Base-by-base conservation (phyloP, 495 filamentous ascomycete species). In the Xylaria longipes region DNA sequence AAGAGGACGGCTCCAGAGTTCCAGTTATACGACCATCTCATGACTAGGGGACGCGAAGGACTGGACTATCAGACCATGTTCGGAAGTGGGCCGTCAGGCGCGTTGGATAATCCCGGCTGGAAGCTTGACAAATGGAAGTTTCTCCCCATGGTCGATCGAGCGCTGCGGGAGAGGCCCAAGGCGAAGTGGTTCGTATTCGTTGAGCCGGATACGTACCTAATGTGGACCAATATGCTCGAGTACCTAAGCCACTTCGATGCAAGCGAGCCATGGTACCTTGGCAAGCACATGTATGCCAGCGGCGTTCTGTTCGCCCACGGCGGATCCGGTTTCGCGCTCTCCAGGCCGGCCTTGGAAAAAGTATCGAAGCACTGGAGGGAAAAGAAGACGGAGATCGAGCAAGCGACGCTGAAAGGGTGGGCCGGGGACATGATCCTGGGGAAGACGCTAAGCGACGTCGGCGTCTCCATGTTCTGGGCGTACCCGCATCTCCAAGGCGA, bases 401-500 rank as follows among this genome's bases (percentile, higher is more conserved):
- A 80, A 25, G 75, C 76, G 15, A 72, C 46, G 0, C 76, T 74
- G 12, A 74, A 72, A 12, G 84, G 84, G 57, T 86, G 84, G 65
- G 85, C 84, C 62, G 85, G 84, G 4, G 84, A 86, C 65, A 83
- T 83, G 31, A 81, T 86, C 22, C 72, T 87, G 31, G 83, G 83
- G 6, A 83, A 79, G 78, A 80, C 77, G 14, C 67, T 86, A 45
- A 73, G 78, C 56, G 78, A 81, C 43, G 76, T 77, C 35, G 77
- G 80, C 14, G 75, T 85, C 25, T 33, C 56, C 8, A 56, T 87
- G 60, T 82, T 81, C n/a, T 84, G 85, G 48, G 75, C 80, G 29
- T 86, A 86, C 52, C 76, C 87, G 41, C 82, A 71, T 22, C 33
- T 71, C 25, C 69, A 71, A 48, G 69, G 83, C 1, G 81, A 82